Percentiles rank a stretch among this genome's conserved stretches.
These are phyloP conservation scores for Eucalyptus coolabah DNA, from an alignment of 345 rosid species.

Conservation along the genomic window DNA sequence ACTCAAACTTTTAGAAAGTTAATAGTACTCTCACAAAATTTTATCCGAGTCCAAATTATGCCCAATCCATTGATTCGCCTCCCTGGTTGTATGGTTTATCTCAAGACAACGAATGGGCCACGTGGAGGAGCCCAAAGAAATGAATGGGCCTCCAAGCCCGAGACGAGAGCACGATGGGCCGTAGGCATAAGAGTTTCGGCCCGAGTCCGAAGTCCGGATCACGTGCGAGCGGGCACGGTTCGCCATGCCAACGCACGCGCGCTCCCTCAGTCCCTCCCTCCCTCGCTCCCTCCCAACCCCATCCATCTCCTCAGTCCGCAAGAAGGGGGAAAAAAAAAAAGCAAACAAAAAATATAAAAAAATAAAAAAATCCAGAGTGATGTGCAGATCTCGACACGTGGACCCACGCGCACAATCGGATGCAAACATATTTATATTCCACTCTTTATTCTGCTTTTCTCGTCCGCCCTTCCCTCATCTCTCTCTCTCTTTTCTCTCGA, in stretches of 20 bases:
- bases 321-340: not conserved
- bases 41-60: no score
- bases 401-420: conserved; percentile 45
- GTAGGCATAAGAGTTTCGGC: not conserved
- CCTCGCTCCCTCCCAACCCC: not conserved
- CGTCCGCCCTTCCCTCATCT: conserved; percentile 29
- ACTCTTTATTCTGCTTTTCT: conserved; percentile 42
- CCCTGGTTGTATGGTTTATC: no score
- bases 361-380: not conserved
- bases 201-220: not conserved
- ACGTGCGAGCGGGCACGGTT: not conserved
- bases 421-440: conserved; percentile 99
- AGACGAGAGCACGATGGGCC: not conserved
- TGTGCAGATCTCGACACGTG: conserved; percentile 58
- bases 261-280: not conserved
- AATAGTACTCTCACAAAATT: no score
- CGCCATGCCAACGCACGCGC: not conserved
- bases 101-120: not conserved
- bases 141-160: not conserved
- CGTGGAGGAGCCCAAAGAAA: not conserved
- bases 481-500: conserved; percentile 3
- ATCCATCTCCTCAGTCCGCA: not conserved
- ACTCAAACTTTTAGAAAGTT: rapidly evolving
- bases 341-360: not conserved
- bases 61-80: no score